Percentiles rank a stretch among this genome's conserved stretches.
Evolutionary conservation across 352 stramenopile genomes (phyloP).

Genomic region (Phytophthora tentaculata): DNA sequence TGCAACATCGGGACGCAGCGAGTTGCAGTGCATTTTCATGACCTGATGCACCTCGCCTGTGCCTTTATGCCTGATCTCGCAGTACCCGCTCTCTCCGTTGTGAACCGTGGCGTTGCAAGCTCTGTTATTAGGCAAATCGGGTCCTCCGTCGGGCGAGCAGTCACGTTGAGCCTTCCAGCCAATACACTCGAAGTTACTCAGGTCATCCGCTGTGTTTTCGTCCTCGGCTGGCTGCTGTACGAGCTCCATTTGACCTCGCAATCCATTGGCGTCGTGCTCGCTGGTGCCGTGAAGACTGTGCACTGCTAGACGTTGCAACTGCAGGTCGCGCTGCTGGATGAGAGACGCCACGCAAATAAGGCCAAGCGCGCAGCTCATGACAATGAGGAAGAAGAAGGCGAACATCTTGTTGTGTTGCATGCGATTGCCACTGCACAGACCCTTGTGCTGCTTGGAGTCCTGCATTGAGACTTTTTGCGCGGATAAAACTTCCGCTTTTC

Average conservation of each 20-base stretch:
- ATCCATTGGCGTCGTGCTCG: constrained; percentile 3
- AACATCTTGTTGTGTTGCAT: constrained; percentile 43
- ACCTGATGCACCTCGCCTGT: constrained; percentile 43
- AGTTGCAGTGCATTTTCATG: constrained; percentile 72
- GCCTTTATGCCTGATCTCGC: constrained; percentile 45
- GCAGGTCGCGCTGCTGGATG: constrained; percentile 55
- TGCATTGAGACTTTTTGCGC: neutral
- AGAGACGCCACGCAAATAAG: constrained; percentile 62
- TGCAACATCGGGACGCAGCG: constrained; percentile 41
- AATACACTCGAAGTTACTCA: constrained; percentile 56
- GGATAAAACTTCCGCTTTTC: neutral
- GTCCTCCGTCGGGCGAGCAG: constrained; percentile 46
- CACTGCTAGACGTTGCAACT: constrained; percentile 32
- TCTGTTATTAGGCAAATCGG: constrained; percentile 40
- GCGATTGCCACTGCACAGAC: constrained; percentile 6
- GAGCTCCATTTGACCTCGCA: constrained; percentile 31
- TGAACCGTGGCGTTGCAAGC: constrained; percentile 47
- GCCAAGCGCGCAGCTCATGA: constrained; percentile 58
- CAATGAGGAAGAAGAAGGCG: constrained; percentile 49
- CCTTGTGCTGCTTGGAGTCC: constrained; percentile 5
- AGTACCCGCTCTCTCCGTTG: constrained; percentile 56
- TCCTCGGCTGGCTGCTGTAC: constrained; percentile 24
- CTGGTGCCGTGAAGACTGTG: constrained; percentile 24
- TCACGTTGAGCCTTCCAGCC: constrained; percentile 53
- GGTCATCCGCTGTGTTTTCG: constrained; percentile 18